Base-by-base conservation (phyloP, 306 rosid species). In the Mimosa pudica region DNA sequence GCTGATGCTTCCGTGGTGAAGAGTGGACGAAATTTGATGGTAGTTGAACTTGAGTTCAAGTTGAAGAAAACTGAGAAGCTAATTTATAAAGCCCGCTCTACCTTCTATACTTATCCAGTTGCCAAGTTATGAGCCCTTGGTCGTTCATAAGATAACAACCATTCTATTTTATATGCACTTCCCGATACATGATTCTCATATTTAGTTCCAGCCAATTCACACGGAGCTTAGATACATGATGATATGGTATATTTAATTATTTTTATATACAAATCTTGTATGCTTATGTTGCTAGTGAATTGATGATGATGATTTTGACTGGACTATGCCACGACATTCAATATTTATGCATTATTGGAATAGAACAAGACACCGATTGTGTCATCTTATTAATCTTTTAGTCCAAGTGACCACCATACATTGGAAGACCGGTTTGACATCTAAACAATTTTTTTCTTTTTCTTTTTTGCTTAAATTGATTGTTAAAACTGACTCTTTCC, bases 11-110 rank as follows among this genome's bases (percentile, higher is more conserved):
- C 84, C 16, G 85, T 94, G 61, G 89, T 92, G 74, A 91, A 87
- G 84, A 78, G 88, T 46, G 97, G 98, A 86, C 87, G 91, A 89
- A 92, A 86, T 71, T 79, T 94, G 84, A 87, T 89, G 2, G 89
- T 88, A 18, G 85, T 94, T 33, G 80, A 83, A 12, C 62, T 83
- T 74, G 95, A 91, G 74, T 91, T 91, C 51, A 92, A 85, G 76
- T 77, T 82, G 76, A 85, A 87, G 87, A 74, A 87, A 74, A 83
- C 89, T 51, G 88, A 86, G 47, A 76, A 77, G 54, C 77, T 90
- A 89, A 16, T 84, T 47, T 94, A 88, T 75, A 78, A 75, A 36
- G 57, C 84, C 46, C 89, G 70, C 9, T 71, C 85, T 49, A 83
- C 83, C 44, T 83, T 83, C 84, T 86, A 65, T 75, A 86, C 81